Evolutionary conservation across 768 basidiomycete genomes (phyloP), one percentile per base, ranked within the genome.

Genomic region (Termitomyces sp.): DNA sequence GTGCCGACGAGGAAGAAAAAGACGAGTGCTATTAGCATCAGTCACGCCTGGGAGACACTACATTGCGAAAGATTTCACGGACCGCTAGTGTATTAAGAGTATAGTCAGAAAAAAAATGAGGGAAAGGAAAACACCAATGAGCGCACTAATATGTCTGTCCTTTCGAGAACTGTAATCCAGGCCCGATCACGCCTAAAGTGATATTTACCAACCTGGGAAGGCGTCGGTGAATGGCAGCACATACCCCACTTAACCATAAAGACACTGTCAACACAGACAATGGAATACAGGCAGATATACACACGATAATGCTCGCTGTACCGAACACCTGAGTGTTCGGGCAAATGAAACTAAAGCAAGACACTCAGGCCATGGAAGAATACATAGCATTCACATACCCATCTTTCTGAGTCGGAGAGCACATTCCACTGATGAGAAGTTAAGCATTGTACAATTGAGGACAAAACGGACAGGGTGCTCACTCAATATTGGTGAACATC

Each of bases 1-100:
- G 86, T 78, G 17, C 90, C 91, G 34, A 85, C 66, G 40, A 89
- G 67, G 76, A 92, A 91, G 72, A 89, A 90, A 61, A 81, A 82
- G 6, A 83, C 64, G 7, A 89, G 74, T 2, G 76, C 83, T 79
- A 30, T 1, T 51, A 37, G 34, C 39, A n/a, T 21, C 40, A n/a
- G 16, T 19, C 14, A 39, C 27, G 17, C 19, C 14, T 16, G 8
- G 3, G 17, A 41, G 8, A 23, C 27, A 16, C 3, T 10, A 16
- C 23, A 23, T 30, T 34, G 5, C 12, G 8, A 53, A 3, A n/a
- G 35, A 40, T 34, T 17, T 4, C n/a, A 53, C 56, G 16, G 37
- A 57, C 56, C 34, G n/a, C 56, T 57, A 25, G 7, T 21, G 27
- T 12, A 14, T n/a, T 19, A 2, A 42, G 37, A 21, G 44, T 12